These are phyloP conservation scores for Candida odintsovae DNA, from an alignment of 805 yeast species.

Conservation along the genomic window DNA sequence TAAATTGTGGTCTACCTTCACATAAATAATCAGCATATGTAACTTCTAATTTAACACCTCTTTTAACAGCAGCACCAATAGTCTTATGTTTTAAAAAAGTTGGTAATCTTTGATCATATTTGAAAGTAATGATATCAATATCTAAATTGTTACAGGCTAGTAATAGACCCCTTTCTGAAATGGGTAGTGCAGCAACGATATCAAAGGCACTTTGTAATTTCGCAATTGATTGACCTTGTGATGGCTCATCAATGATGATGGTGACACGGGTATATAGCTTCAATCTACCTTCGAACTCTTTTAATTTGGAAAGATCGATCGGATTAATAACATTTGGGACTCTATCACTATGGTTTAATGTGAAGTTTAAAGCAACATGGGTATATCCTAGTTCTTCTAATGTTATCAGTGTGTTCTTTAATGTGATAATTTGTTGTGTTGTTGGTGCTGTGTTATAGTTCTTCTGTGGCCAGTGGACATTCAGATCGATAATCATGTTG, in stretches of 20 bases:
- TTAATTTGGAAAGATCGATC: conserved; percentile 29
- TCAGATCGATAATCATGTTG: conserved; percentile 57
- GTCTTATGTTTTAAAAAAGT: conserved; percentile 79
- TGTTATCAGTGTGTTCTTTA: conserved; percentile 47
- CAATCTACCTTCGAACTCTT: conserved; percentile 28
- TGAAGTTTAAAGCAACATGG: conserved; percentile 70
- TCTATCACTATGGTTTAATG: conserved; percentile 43
- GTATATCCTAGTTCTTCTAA: conserved; percentile 63
- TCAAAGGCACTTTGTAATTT: conserved; percentile 53
- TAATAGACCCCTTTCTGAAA: conserved; percentile 71
- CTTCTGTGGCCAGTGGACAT: conserved; percentile 66
- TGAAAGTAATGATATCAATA: conserved; percentile 74
- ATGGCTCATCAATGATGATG: conserved; percentile 66
- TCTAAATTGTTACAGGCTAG: conserved; percentile 72
- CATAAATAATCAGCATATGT: conserved; percentile 53
- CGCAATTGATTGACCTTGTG: conserved; percentile 57
- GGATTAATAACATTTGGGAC: conserved; percentile 41
- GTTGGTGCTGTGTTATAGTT: conserved; percentile 40
- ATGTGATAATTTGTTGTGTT: conserved; percentile 32
- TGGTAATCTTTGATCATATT: conserved; percentile 60
- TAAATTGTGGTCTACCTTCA: conserved; percentile 51
- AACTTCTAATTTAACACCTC: conserved; percentile 81
- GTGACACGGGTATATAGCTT: conserved; percentile 69
- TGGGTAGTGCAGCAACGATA: conserved; percentile 75
- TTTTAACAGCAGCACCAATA: conserved; percentile 72